Evolutionary conservation across 2,329 filamentous ascomycete genomes (phyloP), one percentile per base, ranked within the genome.

Genomic region (Ophiostoma ulmi): DNA sequence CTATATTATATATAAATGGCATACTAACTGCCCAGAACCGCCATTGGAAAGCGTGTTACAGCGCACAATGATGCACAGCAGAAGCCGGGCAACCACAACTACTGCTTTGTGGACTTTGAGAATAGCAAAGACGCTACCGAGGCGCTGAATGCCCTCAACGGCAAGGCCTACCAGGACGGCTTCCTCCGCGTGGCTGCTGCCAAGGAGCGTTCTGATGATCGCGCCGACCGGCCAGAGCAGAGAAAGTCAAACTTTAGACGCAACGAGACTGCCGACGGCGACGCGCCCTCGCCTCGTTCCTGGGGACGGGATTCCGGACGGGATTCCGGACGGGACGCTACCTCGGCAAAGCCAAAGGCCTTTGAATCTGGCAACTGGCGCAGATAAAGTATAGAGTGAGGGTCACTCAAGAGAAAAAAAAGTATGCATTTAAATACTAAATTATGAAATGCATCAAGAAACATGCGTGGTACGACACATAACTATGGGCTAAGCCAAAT

Each of bases 81-180:
- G 17, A 48, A 48, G 44, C 44, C 44, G 6, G 44, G 44, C 44
- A 48, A 48, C 44, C 44, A 48, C 44, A 48, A n/a, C 44, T 48
- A 48, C 44, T 48, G 44, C 44, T 48, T 48, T 48, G 44, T 48
- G 17, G 44, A 48, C 17, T 48, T 48, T 20, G 44, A 48, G 44
- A 48, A 17, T 17, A 20, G 17, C 44, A 48, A 48, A 20, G 44
- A 48, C 6, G 44, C 44, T 20, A 20, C 17, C 44, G 44, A 48
- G 44, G 44, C n/a, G 44, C 44, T 48, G 17, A 48, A 48, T 17
- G 44, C 44, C 5, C 44, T 48, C 55, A 63, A 63, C 55, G 55
- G 22, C 55, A 63, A 31, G 4, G n/a, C 67, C 48, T 67, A 70
- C 64, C 36, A 63, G 55, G 55, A 26, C 55, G 55, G 22, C 8